phyloP scores from a whole-genome alignment of 495 filamentous ascomycete genomes.

The Aspergillus olivimuriae region DNA sequence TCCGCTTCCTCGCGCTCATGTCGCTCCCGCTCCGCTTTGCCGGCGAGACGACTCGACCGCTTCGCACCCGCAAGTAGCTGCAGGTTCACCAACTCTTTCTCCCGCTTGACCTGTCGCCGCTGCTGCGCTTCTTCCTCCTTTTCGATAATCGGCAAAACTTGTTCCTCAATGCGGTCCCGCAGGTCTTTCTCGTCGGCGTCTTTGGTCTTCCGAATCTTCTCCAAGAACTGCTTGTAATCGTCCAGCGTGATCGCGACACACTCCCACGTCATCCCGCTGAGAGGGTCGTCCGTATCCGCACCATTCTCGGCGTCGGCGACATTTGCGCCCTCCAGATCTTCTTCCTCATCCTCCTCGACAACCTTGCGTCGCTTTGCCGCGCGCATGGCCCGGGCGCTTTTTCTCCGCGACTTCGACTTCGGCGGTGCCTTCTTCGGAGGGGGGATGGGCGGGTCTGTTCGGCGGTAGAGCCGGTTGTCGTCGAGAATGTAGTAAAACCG shows the following conservation, averaged over 20 bases:
- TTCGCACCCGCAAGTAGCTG: constrained; percentile 90
- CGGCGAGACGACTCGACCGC: constrained; percentile 79
- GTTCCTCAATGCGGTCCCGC: constrained; percentile 57
- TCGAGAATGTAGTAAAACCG: constrained; percentile 86
- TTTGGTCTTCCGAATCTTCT: constrained; percentile 61
- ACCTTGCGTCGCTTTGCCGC: constrained; percentile 68
- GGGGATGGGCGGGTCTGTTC: constrained; percentile 60
- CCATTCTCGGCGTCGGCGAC: constrained; percentile 29
- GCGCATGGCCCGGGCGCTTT: constrained; percentile 62
- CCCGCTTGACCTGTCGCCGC: constrained; percentile 59
- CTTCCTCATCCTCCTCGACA: constrained; percentile 43
- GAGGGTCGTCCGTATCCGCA: constrained; percentile 33
- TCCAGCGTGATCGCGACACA: constrained; percentile 74
- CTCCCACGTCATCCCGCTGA: constrained; percentile 75
- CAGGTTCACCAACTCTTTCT: constrained; percentile 73
- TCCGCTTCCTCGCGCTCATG: constrained; percentile 64
- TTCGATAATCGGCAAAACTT: constrained; percentile 77
- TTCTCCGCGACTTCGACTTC: constrained; percentile 72
- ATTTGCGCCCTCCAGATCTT: constrained; percentile 50
- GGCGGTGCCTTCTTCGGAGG: constrained; percentile 32
- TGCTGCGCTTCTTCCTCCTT: constrained; percentile 71
- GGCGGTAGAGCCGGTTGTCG: constrained; percentile 87
- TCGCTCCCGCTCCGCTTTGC: constrained; percentile 71
- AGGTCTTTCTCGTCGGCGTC: constrained; percentile 79
- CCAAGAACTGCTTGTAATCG: constrained; percentile 70